phyloP scores from a whole-genome alignment of 768 basidiomycete genomes.

The Leucocoprinus sp. region DNA sequence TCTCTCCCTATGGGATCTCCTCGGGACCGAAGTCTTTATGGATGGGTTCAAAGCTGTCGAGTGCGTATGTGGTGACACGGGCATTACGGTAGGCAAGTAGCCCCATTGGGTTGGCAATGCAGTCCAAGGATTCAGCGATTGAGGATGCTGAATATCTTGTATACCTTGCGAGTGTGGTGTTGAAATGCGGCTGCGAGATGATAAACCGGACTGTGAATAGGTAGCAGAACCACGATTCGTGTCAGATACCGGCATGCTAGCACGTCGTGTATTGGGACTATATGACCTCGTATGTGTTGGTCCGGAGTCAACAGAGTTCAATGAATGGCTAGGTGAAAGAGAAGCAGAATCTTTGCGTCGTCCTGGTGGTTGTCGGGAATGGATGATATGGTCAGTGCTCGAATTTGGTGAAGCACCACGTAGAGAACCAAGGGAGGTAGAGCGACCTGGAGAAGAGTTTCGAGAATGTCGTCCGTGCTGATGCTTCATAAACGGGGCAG shows the following conservation, averaged over 20 bases:
- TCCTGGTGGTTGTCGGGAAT: conserved; percentile 12
- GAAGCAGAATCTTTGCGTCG: conserved; percentile 15
- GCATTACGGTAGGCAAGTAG: conserved; percentile 21
- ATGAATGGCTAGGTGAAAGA: conserved; percentile 12
- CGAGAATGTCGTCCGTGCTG: conserved; percentile 38
- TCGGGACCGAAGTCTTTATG: not conserved
- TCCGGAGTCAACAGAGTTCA: conserved; percentile 5
- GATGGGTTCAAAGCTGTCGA: not conserved
- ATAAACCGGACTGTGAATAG: conserved; percentile 16
- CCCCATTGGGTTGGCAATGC: conserved; percentile 30
- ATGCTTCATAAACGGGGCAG: conserved; percentile 70
- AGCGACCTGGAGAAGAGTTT: conserved; percentile 25
- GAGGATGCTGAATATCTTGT: conserved; percentile 17
- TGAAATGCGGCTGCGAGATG: conserved; percentile 21
- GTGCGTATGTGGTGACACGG: conserved; percentile 14
- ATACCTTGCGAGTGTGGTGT: conserved; percentile 14
- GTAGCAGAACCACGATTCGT: conserved; percentile 12
- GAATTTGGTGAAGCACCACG: conserved; percentile 26
- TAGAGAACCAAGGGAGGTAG: conserved; percentile 29
- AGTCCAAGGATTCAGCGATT: conserved; percentile 34
- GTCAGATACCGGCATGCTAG: conserved; percentile 15
- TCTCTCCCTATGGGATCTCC: not conserved
- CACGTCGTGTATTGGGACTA: conserved; percentile 21
- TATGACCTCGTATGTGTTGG: conserved; percentile 17
- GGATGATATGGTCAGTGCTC: conserved; percentile 23